phyloP scores from a whole-genome alignment of 1,139 yeast genomes.

The Yamadazyma kanchanaburiensis region DNA sequence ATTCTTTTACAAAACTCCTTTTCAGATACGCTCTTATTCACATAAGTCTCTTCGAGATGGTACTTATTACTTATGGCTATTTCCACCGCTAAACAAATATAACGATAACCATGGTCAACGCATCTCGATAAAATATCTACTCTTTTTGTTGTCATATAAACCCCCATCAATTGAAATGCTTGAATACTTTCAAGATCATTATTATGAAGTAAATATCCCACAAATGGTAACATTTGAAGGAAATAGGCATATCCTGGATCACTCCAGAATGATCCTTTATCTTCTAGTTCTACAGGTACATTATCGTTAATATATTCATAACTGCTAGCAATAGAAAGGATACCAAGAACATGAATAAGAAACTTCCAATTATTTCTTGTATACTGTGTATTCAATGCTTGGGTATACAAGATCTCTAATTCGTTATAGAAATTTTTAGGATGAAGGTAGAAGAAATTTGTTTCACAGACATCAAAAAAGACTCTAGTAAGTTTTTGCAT shows the following conservation, averaged over 20 bases:
- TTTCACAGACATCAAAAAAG: slow-evolving; percentile 15
- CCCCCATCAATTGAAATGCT: slow-evolving; percentile 14
- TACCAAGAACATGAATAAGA: slow-evolving; percentile 11
- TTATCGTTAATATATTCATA: slow-evolving; percentile 39
- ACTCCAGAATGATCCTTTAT: slow-evolving; percentile 13
- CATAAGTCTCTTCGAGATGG: slow-evolving; percentile 7
- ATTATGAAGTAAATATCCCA: slow-evolving; percentile 15
- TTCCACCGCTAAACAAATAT: slow-evolving; percentile 15
- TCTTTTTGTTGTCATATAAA: slow-evolving; percentile 17
- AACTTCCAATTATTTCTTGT: slow-evolving; percentile 13
- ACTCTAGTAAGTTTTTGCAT: slow-evolving; percentile 11
- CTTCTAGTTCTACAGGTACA: slow-evolving; percentile 25
- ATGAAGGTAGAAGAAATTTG: slow-evolving; percentile 16
- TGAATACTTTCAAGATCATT: slow-evolving; percentile 14
- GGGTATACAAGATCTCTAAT: slow-evolving; percentile 6
- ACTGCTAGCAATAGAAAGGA: slow-evolving; percentile 15
- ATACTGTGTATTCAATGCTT: slow-evolving; percentile 9
- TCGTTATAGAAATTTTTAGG: slow-evolving; percentile 9
- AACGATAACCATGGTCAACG: slow-evolving; percentile 16
- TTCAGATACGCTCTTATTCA: slow-evolving; percentile 7
- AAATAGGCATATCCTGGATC: slow-evolving; percentile 16
- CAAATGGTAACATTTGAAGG: slow-evolving; percentile 15
- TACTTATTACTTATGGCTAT: slow-evolving; percentile 14
- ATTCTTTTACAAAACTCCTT: slow-evolving; percentile 13
- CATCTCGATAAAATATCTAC: slow-evolving; percentile 12